Percentiles rank a stretch among this genome's conserved stretches.
Evolutionary conservation across 371 early-diverging fungal species (phyloP).

Genomic region (Mucor plumbeus): DNA sequence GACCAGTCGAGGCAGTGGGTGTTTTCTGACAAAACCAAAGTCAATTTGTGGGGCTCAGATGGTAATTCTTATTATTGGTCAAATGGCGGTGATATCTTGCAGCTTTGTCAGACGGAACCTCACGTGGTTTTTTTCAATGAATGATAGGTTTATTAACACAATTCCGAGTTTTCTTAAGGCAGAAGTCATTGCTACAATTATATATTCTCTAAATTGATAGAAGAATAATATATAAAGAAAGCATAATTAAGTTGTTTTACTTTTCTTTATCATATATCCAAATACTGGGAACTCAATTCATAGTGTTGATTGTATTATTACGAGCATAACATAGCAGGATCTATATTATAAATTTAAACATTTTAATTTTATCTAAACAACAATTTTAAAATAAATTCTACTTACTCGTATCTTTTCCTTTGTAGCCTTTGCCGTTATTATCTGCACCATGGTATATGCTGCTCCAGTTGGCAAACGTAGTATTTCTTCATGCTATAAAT

Average conservation of each 20-base stretch:
- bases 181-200: background rate
- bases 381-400: background rate
- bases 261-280: background rate
- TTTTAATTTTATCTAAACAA: background rate
- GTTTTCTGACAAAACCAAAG: too few relatives aligned
- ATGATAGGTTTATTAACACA: background rate
- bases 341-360: background rate
- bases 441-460: background rate
- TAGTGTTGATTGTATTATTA: background rate
- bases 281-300: background rate
- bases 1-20: too few relatives aligned
- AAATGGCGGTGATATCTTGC: too few relatives aligned
- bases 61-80: too few relatives aligned
- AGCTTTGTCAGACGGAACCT: too few relatives aligned
- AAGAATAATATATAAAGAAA: background rate
- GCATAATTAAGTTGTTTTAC: background rate
- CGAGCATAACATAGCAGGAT: too few relatives aligned
- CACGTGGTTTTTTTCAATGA: background rate
- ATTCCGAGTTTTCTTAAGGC: background rate
- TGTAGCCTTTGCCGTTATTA: background rate
- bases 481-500: constrained; percentile 19
- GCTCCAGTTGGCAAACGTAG: constrained; percentile 8
- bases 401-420: background rate
- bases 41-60: too few relatives aligned
- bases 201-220: background rate